Base-by-base conservation (phyloP, 768 basidiomycete species). In the Tephrocybe sp. region DNA sequence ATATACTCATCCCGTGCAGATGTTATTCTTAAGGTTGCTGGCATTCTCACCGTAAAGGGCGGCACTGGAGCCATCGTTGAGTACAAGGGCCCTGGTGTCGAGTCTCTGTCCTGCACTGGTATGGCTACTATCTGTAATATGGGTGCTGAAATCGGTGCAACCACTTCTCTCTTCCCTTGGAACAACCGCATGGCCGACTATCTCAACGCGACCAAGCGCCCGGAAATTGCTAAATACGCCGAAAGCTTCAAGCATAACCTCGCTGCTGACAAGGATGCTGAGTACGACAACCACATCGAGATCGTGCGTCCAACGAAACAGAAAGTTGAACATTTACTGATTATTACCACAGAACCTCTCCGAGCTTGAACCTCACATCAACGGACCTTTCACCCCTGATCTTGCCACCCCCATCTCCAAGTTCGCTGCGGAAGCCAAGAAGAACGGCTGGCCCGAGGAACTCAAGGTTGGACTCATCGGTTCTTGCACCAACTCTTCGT, bases 81-180 rank as follows among this genome's bases (percentile, higher is more conserved):
- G 69, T 99, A 99, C 78, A 86, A 78, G 60, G 96, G 96, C 58
- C 72, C 93, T 64, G 96, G 96, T 79, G 89, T 98, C 56, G 89
- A 96, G 66, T 93, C 93, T 28, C 83, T 99, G 54, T 97, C 94
- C 42, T 93, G 90, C 82, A 99, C 96, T 42, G 96, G 96, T 72
- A 97, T 98, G 95, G 96, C 93, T 46, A 98, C 96, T 18, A 96
- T 99, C 64, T 98, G 96, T 73, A 99, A 98, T 84, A 99, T 98
- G 96, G 96, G 96, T 79, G 96, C 96, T 61, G 96, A 99, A 73
- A 98, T 98, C 64, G 96, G 96, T 68, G 97, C 97, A 32, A 99
- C 97, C 9, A 98, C 97, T 18, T 98, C 96, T 15, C 73, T 98
- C 61, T 99, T 99, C 92, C 97, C 97, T 62, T 98, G 90, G 86